Conservation (phyloP, 805 yeast genomes). For the Zygotorulaspora sp. region DNA sequence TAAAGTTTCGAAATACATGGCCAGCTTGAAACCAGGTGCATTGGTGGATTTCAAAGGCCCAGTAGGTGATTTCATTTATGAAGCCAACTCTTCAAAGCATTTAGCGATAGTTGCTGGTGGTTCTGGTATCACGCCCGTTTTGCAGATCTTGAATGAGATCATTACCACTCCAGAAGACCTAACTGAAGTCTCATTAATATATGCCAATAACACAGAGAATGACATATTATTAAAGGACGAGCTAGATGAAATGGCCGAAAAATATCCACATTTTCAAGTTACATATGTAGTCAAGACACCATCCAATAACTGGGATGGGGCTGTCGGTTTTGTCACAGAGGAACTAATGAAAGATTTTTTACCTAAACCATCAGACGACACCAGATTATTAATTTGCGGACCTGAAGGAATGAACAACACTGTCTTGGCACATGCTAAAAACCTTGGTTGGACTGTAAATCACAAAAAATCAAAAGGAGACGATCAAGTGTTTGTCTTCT, state of each 20-base stretch:
- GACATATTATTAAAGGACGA: slow-evolving; percentile 71
- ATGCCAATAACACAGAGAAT: slow-evolving; percentile 70
- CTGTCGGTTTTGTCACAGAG: slow-evolving; percentile 55
- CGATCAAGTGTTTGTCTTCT: slow-evolving; percentile 58
- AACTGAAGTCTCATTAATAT: slow-evolving; percentile 58
- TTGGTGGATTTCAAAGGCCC: slow-evolving; percentile 73
- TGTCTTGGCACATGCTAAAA: slow-evolving; percentile 47
- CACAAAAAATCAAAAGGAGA: slow-evolving; percentile 44
- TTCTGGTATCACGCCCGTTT: slow-evolving; percentile 84
- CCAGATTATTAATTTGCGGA: slow-evolving; percentile 67
- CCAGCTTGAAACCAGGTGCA: slow-evolving; percentile 59
- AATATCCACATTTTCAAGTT: slow-evolving; percentile 59
- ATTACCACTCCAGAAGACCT: slow-evolving; percentile 64
- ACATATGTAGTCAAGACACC: slow-evolving; percentile 56
- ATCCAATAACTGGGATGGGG: slow-evolving; percentile 50
- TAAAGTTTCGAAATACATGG: slow-evolving; percentile 61
- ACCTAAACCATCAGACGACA: slow-evolving; percentile 46
- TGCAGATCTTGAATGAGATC: slow-evolving; percentile 69
- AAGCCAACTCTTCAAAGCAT: slow-evolving; percentile 54
- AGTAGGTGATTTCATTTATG: slow-evolving; percentile 64
- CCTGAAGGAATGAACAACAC: slow-evolving; percentile 63
- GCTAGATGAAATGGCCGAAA: slow-evolving; percentile 60
- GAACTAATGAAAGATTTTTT: slow-evolving; percentile 51
- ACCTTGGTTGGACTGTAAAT: slow-evolving; percentile 55
- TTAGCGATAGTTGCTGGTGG: slow-evolving; percentile 79